phyloP scores from a whole-genome alignment of 495 filamentous ascomycete genomes.

The Daldinia grandis region DNA sequence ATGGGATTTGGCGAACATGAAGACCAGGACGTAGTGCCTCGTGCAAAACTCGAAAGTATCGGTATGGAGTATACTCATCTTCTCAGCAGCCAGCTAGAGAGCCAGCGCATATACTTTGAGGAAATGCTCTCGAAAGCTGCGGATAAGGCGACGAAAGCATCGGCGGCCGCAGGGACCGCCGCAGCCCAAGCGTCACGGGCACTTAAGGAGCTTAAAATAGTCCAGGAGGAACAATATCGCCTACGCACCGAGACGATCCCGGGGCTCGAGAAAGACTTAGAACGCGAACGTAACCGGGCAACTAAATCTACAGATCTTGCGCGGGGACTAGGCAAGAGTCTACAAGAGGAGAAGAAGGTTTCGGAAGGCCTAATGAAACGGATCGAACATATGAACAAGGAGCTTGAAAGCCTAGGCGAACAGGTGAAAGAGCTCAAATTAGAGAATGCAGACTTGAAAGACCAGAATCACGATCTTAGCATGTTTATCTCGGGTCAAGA shows the following conservation, averaged over 20 bases:
- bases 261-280: constrained; percentile 72
- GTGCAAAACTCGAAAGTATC: constrained; percentile 91
- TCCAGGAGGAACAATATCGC: constrained; percentile 64
- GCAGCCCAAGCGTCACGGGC: constrained; percentile 61
- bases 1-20: constrained; percentile 40
- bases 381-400: constrained; percentile 71
- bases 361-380: constrained; percentile 79
- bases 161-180: constrained; percentile 70
- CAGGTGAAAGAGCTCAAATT: constrained; percentile 63
- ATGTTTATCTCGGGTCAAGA: constrained; percentile 89
- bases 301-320: constrained; percentile 79
- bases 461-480: constrained; percentile 87
- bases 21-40: constrained; percentile 77
- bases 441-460: constrained; percentile 71
- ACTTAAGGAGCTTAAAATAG: constrained; percentile 54
- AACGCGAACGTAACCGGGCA: constrained; percentile 71
- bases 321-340: constrained; percentile 75
- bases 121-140: constrained; percentile 90
- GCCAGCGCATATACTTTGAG: constrained; percentile 92
- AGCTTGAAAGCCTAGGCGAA: constrained; percentile 62
- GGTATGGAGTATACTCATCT: constrained; percentile 94
- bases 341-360: constrained; percentile 88
- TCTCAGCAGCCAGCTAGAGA: constrained; percentile 88
- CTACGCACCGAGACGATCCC: constrained; percentile 68
- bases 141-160: constrained; percentile 85